These are phyloP conservation scores for Penicillium lividum DNA, from an alignment of 495 filamentous ascomycete species.

Conservation along the genomic window DNA sequence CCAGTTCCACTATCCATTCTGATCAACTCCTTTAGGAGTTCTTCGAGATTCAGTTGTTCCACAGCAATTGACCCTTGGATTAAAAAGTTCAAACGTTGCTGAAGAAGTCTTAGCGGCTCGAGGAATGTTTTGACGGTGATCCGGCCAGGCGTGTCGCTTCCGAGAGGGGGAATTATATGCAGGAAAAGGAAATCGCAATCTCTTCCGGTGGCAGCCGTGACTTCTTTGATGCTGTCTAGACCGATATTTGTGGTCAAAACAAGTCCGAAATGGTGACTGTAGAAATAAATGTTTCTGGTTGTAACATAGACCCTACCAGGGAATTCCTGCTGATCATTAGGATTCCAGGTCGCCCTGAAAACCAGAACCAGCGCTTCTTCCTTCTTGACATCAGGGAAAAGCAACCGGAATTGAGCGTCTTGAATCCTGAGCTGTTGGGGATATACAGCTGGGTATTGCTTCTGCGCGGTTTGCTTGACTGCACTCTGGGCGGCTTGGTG, in stretches of 20 bases:
- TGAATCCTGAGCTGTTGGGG: constrained; percentile 81
- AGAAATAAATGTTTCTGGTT: constrained; percentile 84
- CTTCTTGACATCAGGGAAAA: constrained; percentile 77
- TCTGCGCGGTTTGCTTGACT: constrained; percentile 40
- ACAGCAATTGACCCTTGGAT: constrained; percentile 72
- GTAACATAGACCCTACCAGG: constrained; percentile 91
- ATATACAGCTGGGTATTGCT: constrained; percentile 78
- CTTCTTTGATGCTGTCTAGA: constrained; percentile 76
- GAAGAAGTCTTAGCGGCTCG: constrained; percentile 79
- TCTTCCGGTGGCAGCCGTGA: constrained; percentile 83
- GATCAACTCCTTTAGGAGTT: constrained; percentile 63
- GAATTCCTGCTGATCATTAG: constrained; percentile 76
- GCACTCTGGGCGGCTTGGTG: constrained; percentile 40
- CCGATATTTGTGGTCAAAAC: constrained; percentile 76
- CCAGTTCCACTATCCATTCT: constrained; percentile 67
- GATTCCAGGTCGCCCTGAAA: constrained; percentile 72
- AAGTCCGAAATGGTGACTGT: constrained; percentile 90
- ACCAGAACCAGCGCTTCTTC: constrained; percentile 80
- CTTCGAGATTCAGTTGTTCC: constrained; percentile 60
- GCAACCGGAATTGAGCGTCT: constrained; percentile 86
- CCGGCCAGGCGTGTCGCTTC: constrained; percentile 63
- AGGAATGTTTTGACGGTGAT: constrained; percentile 91
- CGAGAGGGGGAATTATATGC: constrained; percentile 67
- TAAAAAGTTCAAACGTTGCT: constrained; percentile 79
- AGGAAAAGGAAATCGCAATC: constrained; percentile 94